A percentile compares a stretch with the other conserved stretches of the same genome.
Conservation (phyloP, 1,139 yeast species). For the Suhomyces terraborum region DNA sequence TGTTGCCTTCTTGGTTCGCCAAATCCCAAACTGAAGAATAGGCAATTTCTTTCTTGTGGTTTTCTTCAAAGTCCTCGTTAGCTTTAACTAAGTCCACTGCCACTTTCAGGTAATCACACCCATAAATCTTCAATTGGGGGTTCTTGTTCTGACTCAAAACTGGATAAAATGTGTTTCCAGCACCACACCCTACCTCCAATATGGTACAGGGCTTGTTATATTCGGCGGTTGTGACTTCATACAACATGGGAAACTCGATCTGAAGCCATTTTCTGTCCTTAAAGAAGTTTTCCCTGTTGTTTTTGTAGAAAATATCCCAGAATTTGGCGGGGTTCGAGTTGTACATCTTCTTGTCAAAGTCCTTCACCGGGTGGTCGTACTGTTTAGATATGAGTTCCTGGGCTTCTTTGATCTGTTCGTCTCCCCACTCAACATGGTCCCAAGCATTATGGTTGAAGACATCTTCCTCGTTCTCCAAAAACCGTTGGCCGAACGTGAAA, state of each 20-base stretch:
- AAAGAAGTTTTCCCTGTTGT: conserved; percentile 90
- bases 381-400: conserved; percentile 74
- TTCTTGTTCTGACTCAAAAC: conserved; percentile 80
- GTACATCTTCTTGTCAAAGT: conserved; percentile 75
- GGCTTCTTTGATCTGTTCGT: conserved; percentile 78
- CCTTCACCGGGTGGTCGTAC: conserved; percentile 78
- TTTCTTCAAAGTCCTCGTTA: conserved; percentile 57
- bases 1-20: conserved; percentile 66
- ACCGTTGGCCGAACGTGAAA: conserved; percentile 88
- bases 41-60: conserved; percentile 55
- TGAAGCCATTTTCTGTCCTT: conserved; percentile 96
- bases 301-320: conserved; percentile 93
- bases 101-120: conserved; percentile 86
- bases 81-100: conserved; percentile 84
- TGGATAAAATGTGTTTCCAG: conserved; percentile 95
- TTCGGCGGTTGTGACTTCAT: conserved; percentile 70
- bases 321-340: conserved; percentile 87
- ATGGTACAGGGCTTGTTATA: conserved; percentile 68
- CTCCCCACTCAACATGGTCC: conserved; percentile 98
- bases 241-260: conserved; percentile 86
- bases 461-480: conserved; percentile 67
- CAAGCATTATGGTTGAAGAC: conserved; percentile 96
- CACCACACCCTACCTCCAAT: conserved; percentile 97
- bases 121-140: conserved; percentile 70
- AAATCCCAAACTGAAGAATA: conserved; percentile 95